phyloP scores from a whole-genome alignment of 805 yeast species.

The Candida pseudofarinosa region DNA sequence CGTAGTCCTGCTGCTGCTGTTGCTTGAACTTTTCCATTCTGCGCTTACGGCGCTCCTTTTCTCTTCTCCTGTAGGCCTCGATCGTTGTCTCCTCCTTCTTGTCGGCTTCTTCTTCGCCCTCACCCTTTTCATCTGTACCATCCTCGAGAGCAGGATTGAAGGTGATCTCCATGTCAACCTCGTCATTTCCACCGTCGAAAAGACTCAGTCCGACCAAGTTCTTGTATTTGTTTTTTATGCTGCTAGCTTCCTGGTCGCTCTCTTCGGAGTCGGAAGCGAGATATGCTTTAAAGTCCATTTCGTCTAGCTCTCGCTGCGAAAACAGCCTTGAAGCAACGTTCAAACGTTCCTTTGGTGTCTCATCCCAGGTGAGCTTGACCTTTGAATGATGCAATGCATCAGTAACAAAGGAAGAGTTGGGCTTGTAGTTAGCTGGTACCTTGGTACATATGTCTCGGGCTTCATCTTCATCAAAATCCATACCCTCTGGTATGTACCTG shows the following conservation, averaged over 20 bases:
- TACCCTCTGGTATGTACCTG: conserved; percentile 88
- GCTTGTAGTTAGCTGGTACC: conserved; percentile 76
- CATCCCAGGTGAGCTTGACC: conserved; percentile 97
- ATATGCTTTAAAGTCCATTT: conserved; percentile 89
- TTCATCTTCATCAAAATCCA: conserved; percentile 72
- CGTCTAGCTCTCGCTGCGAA: conserved; percentile 82
- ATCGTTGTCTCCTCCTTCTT: conserved; percentile 68
- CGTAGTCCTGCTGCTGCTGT: conserved; percentile 39
- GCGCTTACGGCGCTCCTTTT: conserved; percentile 84
- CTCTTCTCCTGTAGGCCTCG: conserved; percentile 77
- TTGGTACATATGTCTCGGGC: conserved; percentile 70
- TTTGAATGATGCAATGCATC: conserved; percentile 96
- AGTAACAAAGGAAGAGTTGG: conserved; percentile 71
- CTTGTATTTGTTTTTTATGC: conserved; percentile 56
- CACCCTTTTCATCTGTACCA: conserved; percentile 20
- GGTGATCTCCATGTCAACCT: conserved; percentile 90
- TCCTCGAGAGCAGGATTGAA: conserved; percentile 82
- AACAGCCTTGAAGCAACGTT: conserved; percentile 76
- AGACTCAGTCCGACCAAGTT: conserved; percentile 45
- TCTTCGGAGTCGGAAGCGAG: conserved; percentile 54
- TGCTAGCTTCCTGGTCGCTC: conserved; percentile 26
- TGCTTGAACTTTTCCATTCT: conserved; percentile 76
- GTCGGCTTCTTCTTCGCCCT: conserved; percentile 25
- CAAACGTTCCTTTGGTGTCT: conserved; percentile 87
- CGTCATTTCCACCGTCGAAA: conserved; percentile 44